Percentiles rank a stretch among this genome's conserved stretches.
These are phyloP conservation scores for Whalleya microplaca DNA, from an alignment of 2,329 filamentous ascomycete genomes.

Conservation along the genomic window DNA sequence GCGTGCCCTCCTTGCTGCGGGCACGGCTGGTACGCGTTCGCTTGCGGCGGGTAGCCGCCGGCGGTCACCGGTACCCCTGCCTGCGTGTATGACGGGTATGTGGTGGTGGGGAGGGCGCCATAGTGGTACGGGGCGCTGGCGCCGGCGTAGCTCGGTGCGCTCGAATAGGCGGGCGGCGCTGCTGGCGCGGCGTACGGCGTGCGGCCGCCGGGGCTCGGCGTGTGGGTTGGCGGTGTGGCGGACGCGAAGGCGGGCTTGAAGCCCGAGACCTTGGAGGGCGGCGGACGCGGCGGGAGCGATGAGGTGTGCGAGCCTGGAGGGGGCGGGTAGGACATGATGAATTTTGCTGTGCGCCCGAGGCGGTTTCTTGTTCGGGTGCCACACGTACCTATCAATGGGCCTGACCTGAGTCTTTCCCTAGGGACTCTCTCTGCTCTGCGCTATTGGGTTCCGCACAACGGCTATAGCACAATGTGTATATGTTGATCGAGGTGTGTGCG, in stretches of 20 bases:
- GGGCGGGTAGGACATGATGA: slow-evolving; percentile 85
- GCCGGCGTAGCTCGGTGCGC: slow-evolving; percentile 41
- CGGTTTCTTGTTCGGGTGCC: slow-evolving; percentile 36
- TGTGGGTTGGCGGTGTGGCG: slow-evolving; percentile 35
- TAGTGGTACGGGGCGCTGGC: slow-evolving; percentile 47
- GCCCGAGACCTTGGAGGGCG: slow-evolving; percentile 55
- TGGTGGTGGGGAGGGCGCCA: slow-evolving; percentile 42
- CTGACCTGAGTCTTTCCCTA: slow-evolving; percentile 7
- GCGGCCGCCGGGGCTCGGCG: slow-evolving; percentile 37
- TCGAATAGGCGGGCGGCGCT: slow-evolving; percentile 43
- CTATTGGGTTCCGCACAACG: background rate
- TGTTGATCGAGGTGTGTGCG: background rate
- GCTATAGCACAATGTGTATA: background rate
- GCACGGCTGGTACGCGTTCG: slow-evolving; percentile 34
- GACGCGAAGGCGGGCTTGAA: slow-evolving; percentile 59
- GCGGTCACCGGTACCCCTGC: slow-evolving; percentile 27
- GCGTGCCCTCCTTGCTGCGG: slow-evolving; percentile 37
- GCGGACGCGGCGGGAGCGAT: slow-evolving; percentile 79
- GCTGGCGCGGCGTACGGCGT: slow-evolving; percentile 42
- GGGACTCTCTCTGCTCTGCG: background rate
- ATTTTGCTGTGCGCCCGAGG: slow-evolving; percentile 48
- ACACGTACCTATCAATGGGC: slow-evolving; percentile 56
- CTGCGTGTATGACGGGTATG: slow-evolving; percentile 44
- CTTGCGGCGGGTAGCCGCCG: slow-evolving; percentile 20
- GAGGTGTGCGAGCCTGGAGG: slow-evolving; percentile 70